Evolutionary conservation across 1,284 basidiomycete species (phyloP), one percentile per base, ranked within the genome.

Genomic region (Marasmius oreades): DNA sequence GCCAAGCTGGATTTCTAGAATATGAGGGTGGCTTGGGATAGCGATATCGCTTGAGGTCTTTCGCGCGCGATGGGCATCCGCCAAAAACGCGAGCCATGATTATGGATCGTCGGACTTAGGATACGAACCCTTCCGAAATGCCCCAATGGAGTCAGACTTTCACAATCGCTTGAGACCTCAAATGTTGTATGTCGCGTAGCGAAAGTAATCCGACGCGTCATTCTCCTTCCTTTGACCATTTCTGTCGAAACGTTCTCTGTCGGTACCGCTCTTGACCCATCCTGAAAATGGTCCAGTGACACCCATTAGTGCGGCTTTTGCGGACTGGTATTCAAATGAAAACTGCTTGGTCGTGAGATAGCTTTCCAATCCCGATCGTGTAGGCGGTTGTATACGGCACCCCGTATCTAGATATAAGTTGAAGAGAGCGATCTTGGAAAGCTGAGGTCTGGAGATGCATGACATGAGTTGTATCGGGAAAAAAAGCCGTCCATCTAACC

Each of bases 221-320:
- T 31, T 31, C 28, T 16, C 39, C 28, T 6, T 28, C 31, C 26
- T 26, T 16, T 51, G 46, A 22, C 60, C 58, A 28, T 52, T 24
- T 10, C 51, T 23, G 36, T 69, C 66, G 55, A 88, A 88, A n/a
- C 59, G 69, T 62, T 88, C 82, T 73, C 77, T 84, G 52, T 63
- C 62, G 46, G 62, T 59, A 1, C 84, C 83, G 53, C 77, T 80
- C 20, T 73, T 74, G 33, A 86, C 66, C 88, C 88, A 91, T 16
- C 84, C 86, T 43, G 66, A 65, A 60, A 91, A 86, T 1, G 79
- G 74, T 0, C 73, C 71, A 0, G 59, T 65, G 24, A 62, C 52
- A 0, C 77, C 79, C 11, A 77, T 65, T 6, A 88, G 69, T 2
- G 63, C 59, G 3, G 62, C 57, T 63, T 86, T 88, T 4, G 78